Evolutionary conservation across 441 rosid species (phyloP).

Genomic region (Croton setiger): DNA sequence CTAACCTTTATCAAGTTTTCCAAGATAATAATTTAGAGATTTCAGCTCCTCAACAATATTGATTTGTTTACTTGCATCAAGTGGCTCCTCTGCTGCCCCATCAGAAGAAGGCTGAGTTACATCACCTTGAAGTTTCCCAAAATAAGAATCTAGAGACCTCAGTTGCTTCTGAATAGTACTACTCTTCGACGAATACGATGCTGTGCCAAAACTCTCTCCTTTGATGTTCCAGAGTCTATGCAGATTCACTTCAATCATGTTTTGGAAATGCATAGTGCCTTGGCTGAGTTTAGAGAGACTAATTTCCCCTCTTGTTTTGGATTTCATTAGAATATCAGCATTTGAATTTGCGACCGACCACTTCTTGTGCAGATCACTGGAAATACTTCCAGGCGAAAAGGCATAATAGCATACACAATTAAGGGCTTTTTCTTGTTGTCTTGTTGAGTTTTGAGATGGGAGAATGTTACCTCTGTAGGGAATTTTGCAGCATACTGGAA

Average conservation of each 20-base stretch:
- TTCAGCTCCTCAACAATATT: conserved; percentile 34
- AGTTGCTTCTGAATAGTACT: conserved; percentile 35
- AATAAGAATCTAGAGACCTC: conserved; percentile 63
- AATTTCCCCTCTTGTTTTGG: conserved; percentile 6
- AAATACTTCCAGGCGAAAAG: conserved; percentile 19
- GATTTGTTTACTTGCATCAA: conserved; percentile 20
- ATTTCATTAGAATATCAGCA: conserved; percentile 18
- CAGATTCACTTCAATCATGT: conserved; percentile 9
- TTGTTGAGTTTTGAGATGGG: conserved; percentile 17
- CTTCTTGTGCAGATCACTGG: conserved; percentile 9
- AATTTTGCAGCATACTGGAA: conserved; percentile 44
- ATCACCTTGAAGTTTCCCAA: conserved; percentile 41
- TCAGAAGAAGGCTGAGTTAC: conserved; percentile 23
- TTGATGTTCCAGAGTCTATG: conserved; percentile 19
- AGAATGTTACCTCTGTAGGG: conserved; percentile 33
- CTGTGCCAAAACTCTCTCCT: conserved; percentile 23
- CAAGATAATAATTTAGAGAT: conserved; percentile 49
- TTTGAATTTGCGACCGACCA: conserved; percentile 21
- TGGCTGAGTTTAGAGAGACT: conserved; percentile 17
- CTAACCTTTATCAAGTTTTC: conserved; percentile 48
- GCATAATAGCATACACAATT: conserved; percentile 16
- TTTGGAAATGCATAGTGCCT: conserved; percentile 26
- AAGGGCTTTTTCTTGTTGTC: conserved; percentile 24
- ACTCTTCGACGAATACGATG: conserved; percentile 29
- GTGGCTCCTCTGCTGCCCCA: conserved; percentile 24